A percentile compares a stretch with the other conserved stretches of the same genome.
phyloP scores from a whole-genome alignment of 345 rosid genomes.

The Odontarrhena argentea region DNA sequence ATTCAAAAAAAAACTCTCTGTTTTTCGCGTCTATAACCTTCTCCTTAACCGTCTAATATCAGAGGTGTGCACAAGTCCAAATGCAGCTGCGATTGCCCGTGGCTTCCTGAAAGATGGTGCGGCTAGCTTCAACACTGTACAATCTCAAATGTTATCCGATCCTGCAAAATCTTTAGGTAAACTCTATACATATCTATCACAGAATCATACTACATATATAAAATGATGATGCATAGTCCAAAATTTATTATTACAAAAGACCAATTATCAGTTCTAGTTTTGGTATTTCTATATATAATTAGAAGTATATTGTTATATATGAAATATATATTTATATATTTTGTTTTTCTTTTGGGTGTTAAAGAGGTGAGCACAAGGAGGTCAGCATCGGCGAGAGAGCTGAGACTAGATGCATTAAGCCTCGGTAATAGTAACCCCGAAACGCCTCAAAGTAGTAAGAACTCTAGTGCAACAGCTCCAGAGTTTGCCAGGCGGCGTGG shows the following conservation, averaged over 20 bases:
- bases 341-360: slow-evolving; percentile 4
- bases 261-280: no score
- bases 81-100: neutral
- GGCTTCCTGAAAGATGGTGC: slow-evolving; percentile 38
- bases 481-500: slow-evolving; percentile 24
- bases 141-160: slow-evolving; percentile 36
- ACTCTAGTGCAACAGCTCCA: slow-evolving; percentile 3
- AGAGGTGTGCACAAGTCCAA: slow-evolving; percentile 31
- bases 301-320: no score
- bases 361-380: slow-evolving; percentile 35
- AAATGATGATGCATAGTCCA: neutral
- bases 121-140: slow-evolving; percentile 35
- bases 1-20: neutral
- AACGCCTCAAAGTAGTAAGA: slow-evolving; percentile 23
- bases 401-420: slow-evolving; percentile 28
- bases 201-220: neutral
- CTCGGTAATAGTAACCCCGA: neutral
- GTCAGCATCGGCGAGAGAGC: slow-evolving; percentile 36
- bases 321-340: neutral
- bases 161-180: slow-evolving; percentile 37
- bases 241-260: no score
- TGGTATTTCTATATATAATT: no score
- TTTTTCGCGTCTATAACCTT: neutral
- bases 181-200: neutral
- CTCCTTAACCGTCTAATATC: neutral